A percentile compares a stretch with the other conserved stretches of the same genome.
Evolutionary conservation across 345 rosid genomes (phyloP).

Genomic region (Garcia nutans): DNA sequence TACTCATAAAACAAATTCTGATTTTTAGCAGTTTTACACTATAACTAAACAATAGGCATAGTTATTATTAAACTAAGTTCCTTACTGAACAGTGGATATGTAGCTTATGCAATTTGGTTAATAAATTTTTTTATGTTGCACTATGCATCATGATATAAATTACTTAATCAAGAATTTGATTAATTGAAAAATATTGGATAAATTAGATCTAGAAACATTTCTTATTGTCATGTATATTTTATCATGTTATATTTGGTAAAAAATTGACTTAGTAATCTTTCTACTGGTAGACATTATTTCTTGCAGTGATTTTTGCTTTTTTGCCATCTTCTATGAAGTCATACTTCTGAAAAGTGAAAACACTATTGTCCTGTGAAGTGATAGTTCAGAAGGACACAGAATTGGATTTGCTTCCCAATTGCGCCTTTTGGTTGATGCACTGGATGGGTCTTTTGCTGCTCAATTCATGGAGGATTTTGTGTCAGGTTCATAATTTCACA

Average conservation of each 20-base stretch:
- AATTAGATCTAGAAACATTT: too few relatives aligned
- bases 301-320: conserved; percentile 17
- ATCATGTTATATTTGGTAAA: background rate
- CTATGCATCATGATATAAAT: background rate
- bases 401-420: conserved; percentile 84
- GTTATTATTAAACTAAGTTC: background rate
- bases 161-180: too few relatives aligned
- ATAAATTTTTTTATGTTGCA: too few relatives aligned
- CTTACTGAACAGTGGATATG: background rate
- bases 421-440: conserved; percentile 67
- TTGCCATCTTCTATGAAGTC: conserved; percentile 15
- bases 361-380: conserved; percentile 40
- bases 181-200: background rate
- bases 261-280: too few relatives aligned
- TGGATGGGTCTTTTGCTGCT: conserved; percentile 64
- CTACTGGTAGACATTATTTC: background rate
- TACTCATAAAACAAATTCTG: background rate
- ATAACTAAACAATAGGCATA: background rate
- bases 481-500: conserved; percentile 56
- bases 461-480: conserved; percentile 93
- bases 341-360: conserved; percentile 20
- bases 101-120: background rate
- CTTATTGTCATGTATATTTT: background rate
- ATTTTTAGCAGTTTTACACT: background rate
- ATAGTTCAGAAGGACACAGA: conserved; percentile 53